phyloP scores from a whole-genome alignment of 495 filamentous ascomycete genomes.

The Lepidopterella palustris region DNA sequence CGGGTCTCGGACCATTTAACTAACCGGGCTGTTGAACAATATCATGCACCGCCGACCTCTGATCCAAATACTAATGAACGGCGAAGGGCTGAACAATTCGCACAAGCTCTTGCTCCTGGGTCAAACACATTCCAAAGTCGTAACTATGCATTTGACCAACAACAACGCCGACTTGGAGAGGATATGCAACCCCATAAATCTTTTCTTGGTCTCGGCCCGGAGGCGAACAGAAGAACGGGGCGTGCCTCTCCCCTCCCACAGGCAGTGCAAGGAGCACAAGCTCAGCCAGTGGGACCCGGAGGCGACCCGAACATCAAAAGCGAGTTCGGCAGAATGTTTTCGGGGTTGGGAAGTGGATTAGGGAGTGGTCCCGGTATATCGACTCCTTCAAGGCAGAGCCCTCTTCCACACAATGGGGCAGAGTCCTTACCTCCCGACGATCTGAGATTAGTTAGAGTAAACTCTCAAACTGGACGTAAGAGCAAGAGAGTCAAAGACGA shows the following conservation, averaged over 20 bases:
- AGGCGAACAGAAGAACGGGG: constrained; percentile 56
- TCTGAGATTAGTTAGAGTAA: constrained; percentile 28
- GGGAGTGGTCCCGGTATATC: constrained; percentile 50
- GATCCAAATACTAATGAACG: constrained; percentile 22
- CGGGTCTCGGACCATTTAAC: constrained; percentile 18
- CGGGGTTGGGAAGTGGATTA: constrained; percentile 80
- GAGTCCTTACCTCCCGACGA: constrained; percentile 13
- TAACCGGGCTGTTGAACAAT: constrained; percentile 18
- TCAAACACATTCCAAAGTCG: constrained; percentile 12
- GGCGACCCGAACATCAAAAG: constrained; percentile 83
- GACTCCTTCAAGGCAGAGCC: constrained; percentile 52
- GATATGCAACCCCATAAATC: constrained; percentile 27
- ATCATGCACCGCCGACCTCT: constrained; percentile 24
- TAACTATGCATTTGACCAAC: constrained; percentile 22
- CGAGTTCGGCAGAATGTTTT: constrained; percentile 87
- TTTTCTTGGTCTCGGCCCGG: constrained; percentile 51
- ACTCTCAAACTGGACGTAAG: constrained; percentile 53
- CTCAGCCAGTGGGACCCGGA: constrained; percentile 62
- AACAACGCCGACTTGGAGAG: constrained; percentile 25
- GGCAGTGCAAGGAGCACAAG: constrained; percentile 86
- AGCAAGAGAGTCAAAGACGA: constrained; percentile 50
- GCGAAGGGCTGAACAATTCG: constrained; percentile 21
- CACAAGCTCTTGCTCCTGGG: constrained; percentile 21
- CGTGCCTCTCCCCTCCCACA: constrained; percentile 76
- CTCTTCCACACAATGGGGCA: constrained; percentile 30